Evolutionary conservation across 1,284 basidiomycete genomes (phyloP), one percentile per base, ranked within the genome.

Genomic region (Moesziomyces sp.): DNA sequence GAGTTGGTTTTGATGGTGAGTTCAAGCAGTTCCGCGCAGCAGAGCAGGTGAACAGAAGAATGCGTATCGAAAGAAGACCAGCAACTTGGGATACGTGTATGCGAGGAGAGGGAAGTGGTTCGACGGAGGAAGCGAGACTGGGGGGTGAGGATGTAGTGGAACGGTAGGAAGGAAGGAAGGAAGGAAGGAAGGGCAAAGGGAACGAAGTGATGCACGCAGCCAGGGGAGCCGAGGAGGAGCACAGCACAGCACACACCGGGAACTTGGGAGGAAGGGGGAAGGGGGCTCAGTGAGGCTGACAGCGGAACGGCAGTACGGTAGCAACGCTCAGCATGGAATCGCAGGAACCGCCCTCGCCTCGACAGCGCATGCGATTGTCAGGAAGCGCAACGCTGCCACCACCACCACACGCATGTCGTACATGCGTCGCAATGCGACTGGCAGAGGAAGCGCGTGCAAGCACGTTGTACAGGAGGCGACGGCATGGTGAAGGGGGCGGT

Each of bases 61-160:
- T 24, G 44, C 52, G 61, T 70, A 60, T 64, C 67, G 24, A 46
- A 62, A 66, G 63, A 58, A 60, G 69, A 72, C 69, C 63, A 59
- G 69, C 63, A 62, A 72, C 59, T 62, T 55, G n/a, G 52, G 69
- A 61, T 52, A 62, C 58, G 30, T 44, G 58, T 44, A 23, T 21
- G 33, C 28, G 49, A 48, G 38, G 24, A 30, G 21, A 24, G 52
- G 48, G 44, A 52, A 54, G 44, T 38, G 50, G 50, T 57, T 69
- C 54, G 66, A 61, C 49, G 45, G 44, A 35, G 45, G 38, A 45
- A 23, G 6, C 16, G 38, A 18, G 14, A 8, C 13, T 18, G 38
- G 26, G 26, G 24, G 38, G 46, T 40, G 46, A 43, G 51, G 28
- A 54, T 48, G 50, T 49, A 38, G 54, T 45, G 38, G 63, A 51